Conservation (phyloP, 2,329 filamentous ascomycete species). For the Sporothrix brasiliensis region DNA sequence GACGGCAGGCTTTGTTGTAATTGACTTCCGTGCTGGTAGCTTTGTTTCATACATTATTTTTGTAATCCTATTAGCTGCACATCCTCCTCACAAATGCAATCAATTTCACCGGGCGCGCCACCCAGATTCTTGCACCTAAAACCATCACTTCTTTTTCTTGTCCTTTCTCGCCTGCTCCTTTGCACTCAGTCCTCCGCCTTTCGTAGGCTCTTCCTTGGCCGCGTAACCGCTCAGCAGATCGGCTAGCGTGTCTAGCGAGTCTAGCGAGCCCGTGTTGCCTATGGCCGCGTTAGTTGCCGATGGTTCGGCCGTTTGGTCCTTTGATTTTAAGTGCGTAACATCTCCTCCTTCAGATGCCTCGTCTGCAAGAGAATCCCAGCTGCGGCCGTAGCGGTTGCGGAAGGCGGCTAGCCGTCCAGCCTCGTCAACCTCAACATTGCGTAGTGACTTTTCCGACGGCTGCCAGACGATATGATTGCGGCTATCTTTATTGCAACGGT, state of each 20-base stretch:
- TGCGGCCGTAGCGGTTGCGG: constrained; percentile 77
- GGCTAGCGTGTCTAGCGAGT: constrained; percentile 47
- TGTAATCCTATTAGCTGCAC: background rate
- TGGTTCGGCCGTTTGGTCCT: constrained; percentile 35
- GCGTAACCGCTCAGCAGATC: constrained; percentile 58
- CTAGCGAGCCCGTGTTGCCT: constrained; percentile 37
- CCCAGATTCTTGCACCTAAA: background rate
- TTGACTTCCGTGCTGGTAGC: background rate
- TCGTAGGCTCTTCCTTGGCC: constrained; percentile 45
- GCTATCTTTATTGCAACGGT: constrained; percentile 73
- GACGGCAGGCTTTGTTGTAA: background rate
- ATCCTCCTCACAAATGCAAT: background rate
- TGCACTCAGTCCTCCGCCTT: constrained; percentile 46
- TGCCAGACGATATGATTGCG: constrained; percentile 92
- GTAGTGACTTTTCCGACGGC: constrained; percentile 75
- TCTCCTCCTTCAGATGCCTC: background rate
- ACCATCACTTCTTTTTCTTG: constrained; percentile 47
- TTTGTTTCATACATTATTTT: constrained; percentile 26
- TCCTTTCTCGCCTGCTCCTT: constrained; percentile 46
- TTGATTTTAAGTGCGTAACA: constrained; percentile 29
- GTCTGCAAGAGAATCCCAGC: constrained; percentile 66
- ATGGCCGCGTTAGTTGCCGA: constrained; percentile 26
- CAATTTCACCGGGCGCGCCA: background rate
- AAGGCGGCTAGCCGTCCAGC: constrained; percentile 87
- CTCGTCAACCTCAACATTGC: constrained; percentile 93